Evolutionary conservation across 2,329 filamentous ascomycete genomes (phyloP).

Genomic region (Alternaria viburni): DNA sequence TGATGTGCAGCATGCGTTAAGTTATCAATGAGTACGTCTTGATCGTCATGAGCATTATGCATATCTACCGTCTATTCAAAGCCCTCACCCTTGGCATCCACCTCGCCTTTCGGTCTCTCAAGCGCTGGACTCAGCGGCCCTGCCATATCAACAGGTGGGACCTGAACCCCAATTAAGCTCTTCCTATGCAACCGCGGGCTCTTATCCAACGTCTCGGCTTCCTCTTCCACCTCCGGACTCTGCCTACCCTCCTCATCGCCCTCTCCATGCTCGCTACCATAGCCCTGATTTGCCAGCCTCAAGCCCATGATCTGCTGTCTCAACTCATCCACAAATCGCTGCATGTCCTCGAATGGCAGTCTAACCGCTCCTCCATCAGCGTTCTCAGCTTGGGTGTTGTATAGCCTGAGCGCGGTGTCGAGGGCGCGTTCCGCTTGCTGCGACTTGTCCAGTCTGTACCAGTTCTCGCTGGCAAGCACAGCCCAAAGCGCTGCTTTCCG

Average conservation of each 20-base stretch:
- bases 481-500: constrained; percentile 92
- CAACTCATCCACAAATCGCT: constrained; percentile 69
- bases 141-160: constrained; percentile 31
- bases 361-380: constrained; percentile 11
- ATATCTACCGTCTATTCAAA: constrained; percentile 34
- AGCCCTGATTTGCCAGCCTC: constrained; percentile 48
- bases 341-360: constrained; percentile 61
- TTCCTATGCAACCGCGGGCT: constrained; percentile 50
- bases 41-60: constrained; percentile 5
- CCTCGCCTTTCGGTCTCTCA: constrained; percentile 32
- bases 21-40: background rate
- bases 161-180: constrained; percentile 49
- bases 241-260: constrained; percentile 17
- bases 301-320: constrained; percentile 65
- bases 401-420: constrained; percentile 67
- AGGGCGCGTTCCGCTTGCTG: constrained; percentile 80
- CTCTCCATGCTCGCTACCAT: constrained; percentile 46
- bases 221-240: constrained; percentile 42
- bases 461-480: constrained; percentile 80
- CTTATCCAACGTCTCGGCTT: constrained; percentile 45
- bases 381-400: constrained; percentile 50
- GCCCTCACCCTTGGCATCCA: constrained; percentile 33
- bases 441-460: constrained; percentile 78
- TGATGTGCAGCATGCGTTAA: background rate
- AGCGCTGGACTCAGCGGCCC: constrained; percentile 39